phyloP scores from a whole-genome alignment of 257 asterid species.

The Solanum medicagineum region DNA sequence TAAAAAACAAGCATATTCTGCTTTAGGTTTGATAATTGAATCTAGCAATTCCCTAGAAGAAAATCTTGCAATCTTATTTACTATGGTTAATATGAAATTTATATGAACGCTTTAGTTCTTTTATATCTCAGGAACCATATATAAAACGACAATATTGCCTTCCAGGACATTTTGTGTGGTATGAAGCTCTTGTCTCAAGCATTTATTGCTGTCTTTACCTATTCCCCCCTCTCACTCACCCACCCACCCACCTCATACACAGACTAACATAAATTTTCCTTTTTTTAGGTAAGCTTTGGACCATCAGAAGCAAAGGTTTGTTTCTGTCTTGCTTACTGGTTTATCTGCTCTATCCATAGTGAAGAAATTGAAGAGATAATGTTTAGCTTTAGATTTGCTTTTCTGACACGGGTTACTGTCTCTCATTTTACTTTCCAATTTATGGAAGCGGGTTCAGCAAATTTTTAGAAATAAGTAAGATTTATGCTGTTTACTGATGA shows the following conservation, averaged over 20 bases:
- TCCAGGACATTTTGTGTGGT: conserved; percentile 97
- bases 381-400: not conserved
- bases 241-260: not conserved
- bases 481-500: not conserved
- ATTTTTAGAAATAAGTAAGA: not conserved
- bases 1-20: no score
- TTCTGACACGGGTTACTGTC: not conserved
- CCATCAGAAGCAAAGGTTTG: conserved; percentile 94
- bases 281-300: conserved; percentile 71
- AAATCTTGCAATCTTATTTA: not conserved
- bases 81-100: not conserved
- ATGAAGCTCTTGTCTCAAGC: conserved; percentile 2
- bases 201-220: not conserved
- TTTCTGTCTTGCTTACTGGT: not conserved
- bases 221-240: not conserved
- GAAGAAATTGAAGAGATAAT: not conserved
- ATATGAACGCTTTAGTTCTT: not conserved
- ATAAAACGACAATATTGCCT: conserved; percentile 72
- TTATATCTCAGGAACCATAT: conserved; percentile 55
- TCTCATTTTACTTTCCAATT: not conserved
- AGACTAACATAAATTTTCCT: not conserved
- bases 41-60: not conserved
- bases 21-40: not conserved
- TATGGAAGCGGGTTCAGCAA: not conserved
- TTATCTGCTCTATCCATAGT: not conserved